Evolutionary conservation across 2,329 filamentous ascomycete species (phyloP), one percentile per base, ranked within the genome.

Genomic region (Exophiala sp.): DNA sequence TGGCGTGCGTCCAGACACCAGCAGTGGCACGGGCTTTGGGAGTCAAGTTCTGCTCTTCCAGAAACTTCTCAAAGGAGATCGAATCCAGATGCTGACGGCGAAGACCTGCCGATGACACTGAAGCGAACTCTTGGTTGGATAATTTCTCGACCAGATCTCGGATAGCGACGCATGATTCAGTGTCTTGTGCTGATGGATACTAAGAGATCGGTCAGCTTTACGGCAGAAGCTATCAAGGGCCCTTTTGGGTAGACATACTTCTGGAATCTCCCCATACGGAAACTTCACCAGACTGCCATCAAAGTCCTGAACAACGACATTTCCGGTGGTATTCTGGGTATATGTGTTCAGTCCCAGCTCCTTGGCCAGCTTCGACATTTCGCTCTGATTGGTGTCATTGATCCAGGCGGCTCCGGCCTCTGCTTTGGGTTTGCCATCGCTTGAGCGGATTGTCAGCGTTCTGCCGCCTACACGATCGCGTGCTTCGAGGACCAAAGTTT

Each of bases 401-500:
- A 70, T 69, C 69, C 69, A 72, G 5, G 69, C 68, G 3, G 67
- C 69, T 3, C 69, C 69, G 6, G 71, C 24, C 29, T 72, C 69
- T 11, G 65, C 65, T 64, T 65, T 24, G 63, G 71, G 9, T 33
- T 65, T 54, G 66, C 59, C 7, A 68, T 57, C 1, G 67, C 45
- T 49, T 14, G 54, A 51, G 20, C 54, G 57, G 20, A 61, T 20
- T 3, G 71, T 76, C 66, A 70, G 77, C 0, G 75, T 79, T 65
- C 81, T 82, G 5, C 79, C 79, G 0, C 79, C 78, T 0, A 81
- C 75, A 0, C 76, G 71, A 38, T 78, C 69, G 3, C 73, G 68
- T 1, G 78, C 78, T 58, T 82, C 79, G 1, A 82, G 65, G 0
- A 82, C 69, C 0, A 74, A 52, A n/a, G 69, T 67, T 0, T 69